phyloP scores from a whole-genome alignment of 371 early-diverging fungal species.

The Gilbertella persicaria region DNA sequence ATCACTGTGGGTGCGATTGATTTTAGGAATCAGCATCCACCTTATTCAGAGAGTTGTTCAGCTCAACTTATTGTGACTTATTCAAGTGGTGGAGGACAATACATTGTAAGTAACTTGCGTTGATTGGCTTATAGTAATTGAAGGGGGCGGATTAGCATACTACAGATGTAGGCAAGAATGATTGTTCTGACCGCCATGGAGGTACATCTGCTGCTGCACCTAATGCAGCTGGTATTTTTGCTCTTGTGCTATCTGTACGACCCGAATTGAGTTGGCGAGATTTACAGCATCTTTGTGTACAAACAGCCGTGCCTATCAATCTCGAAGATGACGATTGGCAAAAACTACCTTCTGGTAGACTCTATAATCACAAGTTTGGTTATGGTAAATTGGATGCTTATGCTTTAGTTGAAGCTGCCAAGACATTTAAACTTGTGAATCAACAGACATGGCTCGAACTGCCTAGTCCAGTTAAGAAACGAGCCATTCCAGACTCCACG shows the following conservation, averaged over 20 bases:
- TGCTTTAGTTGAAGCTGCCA: conserved; percentile 79
- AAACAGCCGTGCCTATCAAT: conserved; percentile 78
- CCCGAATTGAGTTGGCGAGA: conserved; percentile 95
- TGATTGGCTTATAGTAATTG: background rate
- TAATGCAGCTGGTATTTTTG: conserved; percentile 90
- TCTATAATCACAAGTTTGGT: conserved; percentile 88
- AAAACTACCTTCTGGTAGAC: conserved; percentile 60
- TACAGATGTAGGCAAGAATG: conserved; percentile 72
- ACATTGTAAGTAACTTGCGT: conserved; percentile 63
- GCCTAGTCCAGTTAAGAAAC: conserved; percentile 42
- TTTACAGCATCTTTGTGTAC: conserved; percentile 81
- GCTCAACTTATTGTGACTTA: conserved; percentile 90
- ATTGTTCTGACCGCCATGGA: conserved; percentile 81
- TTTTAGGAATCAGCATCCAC: conserved; percentile 71
- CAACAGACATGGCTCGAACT: conserved; percentile 62
- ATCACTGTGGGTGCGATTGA: conserved; percentile 94
- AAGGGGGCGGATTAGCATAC: conserved; percentile 62
- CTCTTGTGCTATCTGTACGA: conserved; percentile 81
- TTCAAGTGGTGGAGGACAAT: conserved; percentile 75
- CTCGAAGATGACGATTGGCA: conserved; percentile 65
- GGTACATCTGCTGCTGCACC: conserved; percentile 99
- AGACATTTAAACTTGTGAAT: conserved; percentile 62
- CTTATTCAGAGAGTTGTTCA: conserved; percentile 89
- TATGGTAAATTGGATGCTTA: conserved; percentile 91
- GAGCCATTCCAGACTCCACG: conserved; percentile 60